Percentiles rank a stretch among this genome's conserved stretches.
Evolutionary conservation across 2,329 filamentous ascomycete genomes (phyloP).

Genomic region (Pezicula neosporulosa): DNA sequence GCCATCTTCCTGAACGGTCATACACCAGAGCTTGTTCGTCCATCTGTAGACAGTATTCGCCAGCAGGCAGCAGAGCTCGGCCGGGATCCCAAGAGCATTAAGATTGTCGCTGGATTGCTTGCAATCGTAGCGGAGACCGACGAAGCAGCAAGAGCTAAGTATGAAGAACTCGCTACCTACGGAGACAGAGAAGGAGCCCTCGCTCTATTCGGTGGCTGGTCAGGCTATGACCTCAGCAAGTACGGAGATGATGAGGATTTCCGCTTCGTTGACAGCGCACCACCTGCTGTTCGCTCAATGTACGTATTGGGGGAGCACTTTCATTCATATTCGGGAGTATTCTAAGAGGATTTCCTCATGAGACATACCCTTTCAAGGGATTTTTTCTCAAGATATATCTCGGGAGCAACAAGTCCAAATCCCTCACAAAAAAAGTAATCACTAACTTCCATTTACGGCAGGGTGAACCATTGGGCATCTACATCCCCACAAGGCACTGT

Average conservation of each 20-base stretch:
- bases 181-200: slow-evolving; percentile 64
- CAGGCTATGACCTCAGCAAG: slow-evolving; percentile 58
- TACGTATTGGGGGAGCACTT: no score
- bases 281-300: slow-evolving; percentile 45
- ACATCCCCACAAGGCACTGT: slow-evolving; percentile 27
- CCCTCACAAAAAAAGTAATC: no score
- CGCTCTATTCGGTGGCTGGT: slow-evolving; percentile 73
- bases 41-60: slow-evolving; percentile 61
- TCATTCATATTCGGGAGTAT: no score
- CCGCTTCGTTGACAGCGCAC: slow-evolving; percentile 44
- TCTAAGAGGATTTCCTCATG: no score
- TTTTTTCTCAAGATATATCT: no score
- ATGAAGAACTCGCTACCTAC: slow-evolving; percentile 56
- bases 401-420: no score
- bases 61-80: slow-evolving; percentile 48
- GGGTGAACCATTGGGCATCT: slow-evolving; percentile 41
- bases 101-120: slow-evolving; percentile 64
- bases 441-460: no score
- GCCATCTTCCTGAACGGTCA: slow-evolving; percentile 68
- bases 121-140: slow-evolving; percentile 63
- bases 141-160: slow-evolving; percentile 63
- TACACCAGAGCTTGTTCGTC: slow-evolving; percentile 56
- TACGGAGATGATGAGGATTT: slow-evolving; percentile 64
- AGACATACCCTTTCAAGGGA: no score
- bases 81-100: slow-evolving; percentile 56